Percentiles rank a stretch among this genome's conserved stretches.
Evolutionary conservation across 768 basidiomycete genomes (phyloP).

Genomic region (Phylloporus scabripes): DNA sequence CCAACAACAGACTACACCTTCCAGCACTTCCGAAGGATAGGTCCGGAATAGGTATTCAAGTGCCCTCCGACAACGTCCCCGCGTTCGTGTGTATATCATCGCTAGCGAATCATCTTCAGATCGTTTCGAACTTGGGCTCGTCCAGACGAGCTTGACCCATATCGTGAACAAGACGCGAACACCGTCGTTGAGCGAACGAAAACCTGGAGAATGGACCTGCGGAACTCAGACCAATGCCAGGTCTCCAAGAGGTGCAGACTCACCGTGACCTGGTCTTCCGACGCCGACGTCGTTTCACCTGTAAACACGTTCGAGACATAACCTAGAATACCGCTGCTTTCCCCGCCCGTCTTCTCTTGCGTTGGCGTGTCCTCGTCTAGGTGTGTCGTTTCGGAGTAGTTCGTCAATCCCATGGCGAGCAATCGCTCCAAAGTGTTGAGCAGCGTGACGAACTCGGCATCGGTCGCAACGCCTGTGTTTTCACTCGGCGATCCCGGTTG

Average conservation of each 20-base stretch:
- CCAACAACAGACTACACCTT: slow-evolving; percentile 83
- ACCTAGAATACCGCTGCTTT: slow-evolving; percentile 70
- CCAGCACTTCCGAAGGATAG: slow-evolving; percentile 75
- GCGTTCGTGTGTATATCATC: slow-evolving; percentile 60
- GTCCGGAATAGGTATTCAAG: slow-evolving; percentile 83
- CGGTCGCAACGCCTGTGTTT: slow-evolving; percentile 51
- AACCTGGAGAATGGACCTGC: slow-evolving; percentile 65
- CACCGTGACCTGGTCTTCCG: slow-evolving; percentile 57
- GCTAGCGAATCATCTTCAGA: slow-evolving; percentile 64
- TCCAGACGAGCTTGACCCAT: slow-evolving; percentile 62
- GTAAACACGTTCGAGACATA: slow-evolving; percentile 91
- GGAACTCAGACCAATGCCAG: slow-evolving; percentile 2
- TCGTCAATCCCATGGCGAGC: slow-evolving; percentile 64
- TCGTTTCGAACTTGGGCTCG: slow-evolving; percentile 38
- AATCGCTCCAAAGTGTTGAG: slow-evolving; percentile 81
- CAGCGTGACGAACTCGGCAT: slow-evolving; percentile 80
- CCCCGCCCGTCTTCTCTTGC: slow-evolving; percentile 48
- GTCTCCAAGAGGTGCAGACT: slow-evolving; percentile 20
- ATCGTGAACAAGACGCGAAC: slow-evolving; percentile 72
- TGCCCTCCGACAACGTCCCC: slow-evolving; percentile 67
- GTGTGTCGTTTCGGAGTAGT: slow-evolving; percentile 43
- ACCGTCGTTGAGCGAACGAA: slow-evolving; percentile 73
- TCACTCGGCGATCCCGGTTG: slow-evolving; percentile 36
- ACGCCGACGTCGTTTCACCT: slow-evolving; percentile 49
- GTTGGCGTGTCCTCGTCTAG: slow-evolving; percentile 52